A percentile compares a stretch with the other conserved stretches of the same genome.
Evolutionary conservation across 1,139 yeast species (phyloP).

Genomic region (Blastobotrys proliferans): DNA sequence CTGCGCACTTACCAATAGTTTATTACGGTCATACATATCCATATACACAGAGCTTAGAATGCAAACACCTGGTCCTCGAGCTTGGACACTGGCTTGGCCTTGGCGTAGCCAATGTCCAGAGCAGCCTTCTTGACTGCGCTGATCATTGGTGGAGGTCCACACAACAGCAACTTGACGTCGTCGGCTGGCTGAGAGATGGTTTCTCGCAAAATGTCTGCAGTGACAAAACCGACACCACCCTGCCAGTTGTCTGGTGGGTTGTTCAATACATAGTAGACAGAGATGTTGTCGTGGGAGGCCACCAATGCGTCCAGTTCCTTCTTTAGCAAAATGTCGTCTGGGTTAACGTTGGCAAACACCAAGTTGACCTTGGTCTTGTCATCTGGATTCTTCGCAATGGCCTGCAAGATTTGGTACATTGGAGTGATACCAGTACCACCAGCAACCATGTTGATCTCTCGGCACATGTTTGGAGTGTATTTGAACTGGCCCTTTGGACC

Average conservation of each 20-base stretch:
- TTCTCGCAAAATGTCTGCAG: slow-evolving; percentile 66
- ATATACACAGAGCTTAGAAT: slow-evolving; percentile 43
- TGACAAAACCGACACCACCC: slow-evolving; percentile 79
- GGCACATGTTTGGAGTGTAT: slow-evolving; percentile 76
- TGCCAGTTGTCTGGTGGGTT: slow-evolving; percentile 72
- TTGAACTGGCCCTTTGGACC: slow-evolving; percentile 95
- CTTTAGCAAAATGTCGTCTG: slow-evolving; percentile 73
- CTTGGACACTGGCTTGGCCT: slow-evolving; percentile 88
- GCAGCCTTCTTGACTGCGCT: slow-evolving; percentile 80
- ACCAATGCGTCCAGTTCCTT: slow-evolving; percentile 73
- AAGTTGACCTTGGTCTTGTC: slow-evolving; percentile 72
- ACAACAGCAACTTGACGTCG: slow-evolving; percentile 72
- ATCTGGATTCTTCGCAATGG: slow-evolving; percentile 67
- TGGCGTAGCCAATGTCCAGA: slow-evolving; percentile 66
- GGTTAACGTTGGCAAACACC: slow-evolving; percentile 74
- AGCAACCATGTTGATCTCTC: slow-evolving; percentile 79
- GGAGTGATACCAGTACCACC: slow-evolving; percentile 98
- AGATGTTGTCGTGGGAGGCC: slow-evolving; percentile 61
- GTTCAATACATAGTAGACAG: slow-evolving; percentile 72
- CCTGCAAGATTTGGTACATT: slow-evolving; percentile 82
- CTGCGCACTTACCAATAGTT: neutral
- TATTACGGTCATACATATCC: neutral
- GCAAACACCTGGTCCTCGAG: slow-evolving; percentile 91
- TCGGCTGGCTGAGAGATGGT: slow-evolving; percentile 61
- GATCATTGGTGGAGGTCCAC: slow-evolving; percentile 95